Percentiles rank a stretch among this genome's conserved stretches.
Evolutionary conservation across 192 early-diverging fungal species (phyloP).

Genomic region (Coemansia sp.): DNA sequence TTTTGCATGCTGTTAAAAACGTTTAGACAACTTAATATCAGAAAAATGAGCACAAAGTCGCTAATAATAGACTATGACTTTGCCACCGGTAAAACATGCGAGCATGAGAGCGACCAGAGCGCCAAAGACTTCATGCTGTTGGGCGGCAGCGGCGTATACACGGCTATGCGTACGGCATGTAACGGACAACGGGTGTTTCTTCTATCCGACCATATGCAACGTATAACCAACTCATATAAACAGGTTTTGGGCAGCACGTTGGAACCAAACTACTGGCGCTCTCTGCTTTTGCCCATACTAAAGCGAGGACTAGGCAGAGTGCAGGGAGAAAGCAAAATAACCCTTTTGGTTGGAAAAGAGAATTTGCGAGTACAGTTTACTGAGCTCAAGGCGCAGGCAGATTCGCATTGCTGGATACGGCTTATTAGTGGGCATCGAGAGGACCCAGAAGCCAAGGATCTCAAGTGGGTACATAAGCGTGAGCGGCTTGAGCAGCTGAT

Average conservation of each 20-base stretch:
- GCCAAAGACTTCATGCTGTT: constrained; percentile 46
- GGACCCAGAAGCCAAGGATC: constrained; percentile 37
- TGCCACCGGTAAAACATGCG: constrained; percentile 8
- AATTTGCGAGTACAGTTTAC: constrained; percentile 26
- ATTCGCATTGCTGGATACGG: constrained; percentile 20
- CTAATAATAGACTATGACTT: constrained; percentile 36
- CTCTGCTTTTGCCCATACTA: constrained; percentile 27
- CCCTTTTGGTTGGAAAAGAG: constrained; percentile 27
- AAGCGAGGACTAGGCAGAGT: constrained; percentile 19
- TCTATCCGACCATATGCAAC: constrained; percentile 43
- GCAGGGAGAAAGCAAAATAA: constrained; percentile 30
- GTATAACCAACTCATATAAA: constrained; percentile 30
- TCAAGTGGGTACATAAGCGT: constrained; percentile 52
- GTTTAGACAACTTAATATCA: not conserved
- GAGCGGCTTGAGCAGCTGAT: constrained; percentile 34
- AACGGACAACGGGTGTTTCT: constrained; percentile 34
- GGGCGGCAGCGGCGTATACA: constrained; percentile 42
- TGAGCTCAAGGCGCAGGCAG: constrained; percentile 2
- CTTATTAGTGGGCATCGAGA: constrained; percentile 30
- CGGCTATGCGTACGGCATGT: constrained; percentile 41
- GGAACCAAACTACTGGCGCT: constrained; percentile 25
- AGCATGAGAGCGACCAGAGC: constrained; percentile 16
- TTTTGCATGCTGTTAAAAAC: not conserved
- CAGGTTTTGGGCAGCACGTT: constrained; percentile 13
- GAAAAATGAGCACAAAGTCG: constrained; percentile 13